These are phyloP conservation scores for Parietaria judaica DNA, from an alignment of 306 rosid species.

Conservation along the genomic window DNA sequence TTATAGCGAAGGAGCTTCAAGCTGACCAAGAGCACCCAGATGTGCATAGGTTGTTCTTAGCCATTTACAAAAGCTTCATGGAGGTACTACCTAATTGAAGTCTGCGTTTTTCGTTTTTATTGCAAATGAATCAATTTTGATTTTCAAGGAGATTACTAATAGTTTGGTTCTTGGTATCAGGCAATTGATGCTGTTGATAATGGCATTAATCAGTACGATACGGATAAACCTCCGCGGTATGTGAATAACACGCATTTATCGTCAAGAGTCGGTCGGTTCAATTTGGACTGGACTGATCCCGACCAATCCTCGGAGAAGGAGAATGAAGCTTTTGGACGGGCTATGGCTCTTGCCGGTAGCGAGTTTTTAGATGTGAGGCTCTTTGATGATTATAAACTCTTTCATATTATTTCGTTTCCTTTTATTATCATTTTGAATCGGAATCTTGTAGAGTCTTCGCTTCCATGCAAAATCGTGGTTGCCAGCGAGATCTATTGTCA, in stretches of 20 bases:
- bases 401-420: background rate
- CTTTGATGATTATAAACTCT: background rate
- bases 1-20: constrained; percentile 86
- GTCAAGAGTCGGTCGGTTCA: constrained; percentile 78
- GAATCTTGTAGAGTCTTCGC: constrained; percentile 50
- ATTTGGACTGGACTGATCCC: constrained; percentile 88
- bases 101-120: background rate
- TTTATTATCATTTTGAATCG: background rate
- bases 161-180: constrained; percentile 24
- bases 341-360: constrained; percentile 80
- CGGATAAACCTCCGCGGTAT: constrained; percentile 83
- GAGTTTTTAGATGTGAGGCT: constrained; percentile 74
- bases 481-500: constrained; percentile 92
- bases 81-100: constrained; percentile 44
- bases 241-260: constrained; percentile 93
- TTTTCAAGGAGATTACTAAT: background rate
- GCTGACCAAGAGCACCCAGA: constrained; percentile 68
- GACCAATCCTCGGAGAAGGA: constrained; percentile 85
- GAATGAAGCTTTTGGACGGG: constrained; percentile 76
- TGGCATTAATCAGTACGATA: constrained; percentile 82
- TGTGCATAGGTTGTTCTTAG: constrained; percentile 68
- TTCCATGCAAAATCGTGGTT: constrained; percentile 84
- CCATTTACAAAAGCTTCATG: constrained; percentile 90
- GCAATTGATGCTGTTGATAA: constrained; percentile 97
- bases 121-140: background rate